Conservation (phyloP, 2,329 filamentous ascomycete genomes). For the Monascus ruber region DNA sequence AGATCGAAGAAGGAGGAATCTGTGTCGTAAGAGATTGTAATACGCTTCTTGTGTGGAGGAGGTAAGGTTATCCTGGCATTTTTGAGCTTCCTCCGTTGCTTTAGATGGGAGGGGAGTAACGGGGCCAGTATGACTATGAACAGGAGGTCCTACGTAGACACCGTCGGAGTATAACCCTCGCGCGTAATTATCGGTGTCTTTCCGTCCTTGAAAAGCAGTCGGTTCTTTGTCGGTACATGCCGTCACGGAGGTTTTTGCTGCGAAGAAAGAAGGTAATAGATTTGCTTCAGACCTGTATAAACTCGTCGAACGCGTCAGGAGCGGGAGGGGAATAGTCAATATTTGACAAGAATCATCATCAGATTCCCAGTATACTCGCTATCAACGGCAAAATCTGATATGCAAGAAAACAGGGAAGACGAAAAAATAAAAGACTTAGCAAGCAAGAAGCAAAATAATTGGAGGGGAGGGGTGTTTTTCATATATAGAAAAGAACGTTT, state of each 20-base stretch:
- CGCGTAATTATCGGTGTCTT: constrained; percentile 24
- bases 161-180: constrained; percentile 66
- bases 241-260: constrained; percentile 11
- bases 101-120: constrained; percentile 16
- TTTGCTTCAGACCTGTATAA: constrained; percentile 59
- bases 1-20: constrained; percentile 55
- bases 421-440: constrained; percentile 11
- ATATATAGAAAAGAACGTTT: constrained; percentile 17
- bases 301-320: constrained; percentile 5
- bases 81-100: constrained; percentile 15
- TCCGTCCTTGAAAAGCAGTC: no score
- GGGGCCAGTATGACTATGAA: constrained; percentile 29
- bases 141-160: constrained; percentile 54
- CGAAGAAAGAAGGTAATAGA: constrained; percentile 59
- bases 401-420: constrained; percentile 5
- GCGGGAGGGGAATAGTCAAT: constrained; percentile 7
- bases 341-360: neutral
- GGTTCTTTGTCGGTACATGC: no score
- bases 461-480: neutral
- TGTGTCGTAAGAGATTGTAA: constrained; percentile 52
- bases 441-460: constrained; percentile 5
- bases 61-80: constrained; percentile 16
- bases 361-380: neutral
- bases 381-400: neutral
- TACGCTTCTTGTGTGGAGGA: constrained; percentile 50